Conservation (phyloP, 768 basidiomycete species). For the Hypholoma fasciculare region DNA sequence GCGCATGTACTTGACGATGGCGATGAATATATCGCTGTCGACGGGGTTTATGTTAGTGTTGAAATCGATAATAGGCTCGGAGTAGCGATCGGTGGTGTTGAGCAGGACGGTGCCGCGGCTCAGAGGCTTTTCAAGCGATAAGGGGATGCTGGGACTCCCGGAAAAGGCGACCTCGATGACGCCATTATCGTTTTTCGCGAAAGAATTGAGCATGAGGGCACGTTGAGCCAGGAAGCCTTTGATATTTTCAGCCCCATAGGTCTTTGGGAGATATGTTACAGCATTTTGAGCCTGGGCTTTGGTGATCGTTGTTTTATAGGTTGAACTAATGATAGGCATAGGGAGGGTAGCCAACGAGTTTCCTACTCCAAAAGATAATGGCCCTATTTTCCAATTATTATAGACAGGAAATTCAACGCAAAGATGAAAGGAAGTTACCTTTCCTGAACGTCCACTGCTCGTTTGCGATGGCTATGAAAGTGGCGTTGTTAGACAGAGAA, state of each 20-base stretch:
- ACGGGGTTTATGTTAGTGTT: constrained; percentile 11
- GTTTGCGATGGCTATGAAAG: not conserved
- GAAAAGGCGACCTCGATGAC: not conserved
- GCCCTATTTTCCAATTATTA: not conserved
- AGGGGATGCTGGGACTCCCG: not conserved
- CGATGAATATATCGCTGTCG: constrained; percentile 7
- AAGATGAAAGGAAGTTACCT: not conserved
- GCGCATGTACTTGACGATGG: constrained; percentile 3
- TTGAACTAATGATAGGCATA: not conserved
- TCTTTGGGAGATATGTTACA: constrained; percentile 7
- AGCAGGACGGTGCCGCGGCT: constrained; percentile 15
- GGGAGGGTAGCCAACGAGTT: not conserved
- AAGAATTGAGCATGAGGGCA: not conserved
- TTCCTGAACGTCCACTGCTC: not conserved
- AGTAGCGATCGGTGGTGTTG: constrained; percentile 8
- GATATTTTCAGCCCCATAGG: constrained; percentile 5
- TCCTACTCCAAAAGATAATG: not conserved
- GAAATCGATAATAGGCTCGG: constrained; percentile 9
- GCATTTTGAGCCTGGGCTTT: constrained; percentile 6
- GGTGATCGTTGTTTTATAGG: constrained; percentile 3
- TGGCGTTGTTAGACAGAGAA: not conserved
- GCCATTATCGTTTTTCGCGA: not conserved
- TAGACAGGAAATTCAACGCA: not conserved
- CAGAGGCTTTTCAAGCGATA: constrained; percentile 9
- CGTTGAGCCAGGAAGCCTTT: constrained; percentile 7